Base-by-base conservation (phyloP, 2,329 filamentous ascomycete species). In the Cytospora leucostoma region DNA sequence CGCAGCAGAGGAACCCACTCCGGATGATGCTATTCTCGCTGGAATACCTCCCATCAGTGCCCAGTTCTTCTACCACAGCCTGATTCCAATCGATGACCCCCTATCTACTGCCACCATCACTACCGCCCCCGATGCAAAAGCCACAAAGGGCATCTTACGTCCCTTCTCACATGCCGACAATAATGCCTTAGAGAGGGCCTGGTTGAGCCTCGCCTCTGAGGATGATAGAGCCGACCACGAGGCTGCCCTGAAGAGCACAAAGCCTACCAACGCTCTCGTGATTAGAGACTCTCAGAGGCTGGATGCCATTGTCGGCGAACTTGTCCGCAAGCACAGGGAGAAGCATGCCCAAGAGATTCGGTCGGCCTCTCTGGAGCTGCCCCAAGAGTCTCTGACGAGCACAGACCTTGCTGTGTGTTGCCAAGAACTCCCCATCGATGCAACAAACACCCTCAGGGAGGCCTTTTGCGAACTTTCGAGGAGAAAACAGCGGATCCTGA, bases 51-150 rank as follows among this genome's bases (percentile, higher is more conserved):
- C 85, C 0, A 74, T 90, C 60, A 80, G 82, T 37, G 83, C 89
- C 27, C 91, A 92, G 67, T 97, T 92, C 78, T 97, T 97, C 76
- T 97, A 96, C 75, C 84, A 87, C 15, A 95, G 92, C 12, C 80
- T 87, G 13, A 84, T 94, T 56, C 89, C 92, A 35, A 93, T 97
- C 72, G 93, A 97, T 71, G 93, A 97, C 71, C 92, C 92, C 32
- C 82, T 96, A n/a, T 92, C 90, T 11, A 84, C 89, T 1, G 77
- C 80, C 12, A 74, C 82, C 77, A 71, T 86, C 74, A 73, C 84
- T 72, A 75, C 74, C 32, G 70, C 82, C 74, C 67, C 80, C 73
- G 77, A 88, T 57, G 72, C 81, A 15, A 83, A 79, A 62, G 74
- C 82, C 61, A 75, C 81, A 38, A 88, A 84, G 69, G 81, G 84